Evolutionary conservation across 2,329 filamentous ascomycete genomes (phyloP).

Genomic region (Talaromyces albobiverticillius): DNA sequence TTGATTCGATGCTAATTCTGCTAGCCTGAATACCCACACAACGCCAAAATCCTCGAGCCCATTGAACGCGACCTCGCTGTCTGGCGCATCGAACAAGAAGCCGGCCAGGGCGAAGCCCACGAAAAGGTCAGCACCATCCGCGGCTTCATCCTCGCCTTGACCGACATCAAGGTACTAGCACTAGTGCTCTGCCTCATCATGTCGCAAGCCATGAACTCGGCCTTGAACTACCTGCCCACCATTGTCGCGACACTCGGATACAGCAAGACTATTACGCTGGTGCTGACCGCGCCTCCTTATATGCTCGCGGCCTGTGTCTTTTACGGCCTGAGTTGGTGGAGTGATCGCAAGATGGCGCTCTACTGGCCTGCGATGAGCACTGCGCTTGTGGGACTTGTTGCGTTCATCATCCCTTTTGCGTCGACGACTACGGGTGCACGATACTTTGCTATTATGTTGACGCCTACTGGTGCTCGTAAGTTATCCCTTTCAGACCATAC

Average conservation of each 20-base stretch:
- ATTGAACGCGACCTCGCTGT: constrained; percentile 41
- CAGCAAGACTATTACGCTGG: constrained; percentile 36
- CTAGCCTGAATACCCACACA: constrained; percentile 49
- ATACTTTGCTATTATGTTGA: constrained; percentile 57
- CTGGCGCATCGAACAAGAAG: constrained; percentile 33
- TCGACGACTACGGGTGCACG: constrained; percentile 49
- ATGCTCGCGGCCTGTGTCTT: constrained; percentile 39
- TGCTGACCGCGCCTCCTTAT: constrained; percentile 49
- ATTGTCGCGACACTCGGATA: constrained; percentile 1
- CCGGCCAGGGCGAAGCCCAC: constrained; percentile 37
- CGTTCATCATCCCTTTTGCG: constrained; percentile 25
- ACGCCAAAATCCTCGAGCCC: constrained; percentile 34
- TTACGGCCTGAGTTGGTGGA: constrained; percentile 27
- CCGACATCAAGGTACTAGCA: constrained; percentile 37
- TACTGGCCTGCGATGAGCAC: not conserved
- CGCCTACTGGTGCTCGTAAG: constrained; percentile 29
- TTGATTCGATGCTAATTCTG: too few relatives aligned
- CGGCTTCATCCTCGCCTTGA: constrained; percentile 28
- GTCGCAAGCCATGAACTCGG: constrained; percentile 34
- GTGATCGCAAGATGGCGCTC: not conserved
- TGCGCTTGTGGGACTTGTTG: constrained; percentile 9
- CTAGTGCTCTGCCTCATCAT: constrained; percentile 41
- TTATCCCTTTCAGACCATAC: not conserved
- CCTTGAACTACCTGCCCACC: constrained; percentile 32
- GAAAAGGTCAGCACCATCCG: constrained; percentile 29